Evolutionary conservation across 2,329 filamentous ascomycete species (phyloP).

Genomic region (Leptographium procerum): DNA sequence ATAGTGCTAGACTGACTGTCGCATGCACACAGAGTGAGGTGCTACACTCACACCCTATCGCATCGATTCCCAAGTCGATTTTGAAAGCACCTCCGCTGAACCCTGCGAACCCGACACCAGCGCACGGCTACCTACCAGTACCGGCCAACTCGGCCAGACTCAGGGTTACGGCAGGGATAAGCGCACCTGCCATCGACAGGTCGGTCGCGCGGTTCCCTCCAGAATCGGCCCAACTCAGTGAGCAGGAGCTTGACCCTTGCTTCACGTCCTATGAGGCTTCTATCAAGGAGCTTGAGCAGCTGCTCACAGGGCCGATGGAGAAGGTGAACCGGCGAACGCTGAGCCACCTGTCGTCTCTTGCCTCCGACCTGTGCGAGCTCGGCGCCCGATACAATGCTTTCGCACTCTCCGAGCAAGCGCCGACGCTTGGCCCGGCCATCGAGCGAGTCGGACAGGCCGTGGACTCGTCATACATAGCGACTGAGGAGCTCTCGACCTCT

Average conservation of each 20-base stretch:
- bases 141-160: slow-evolving; percentile 80
- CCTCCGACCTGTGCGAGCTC: slow-evolving; percentile 80
- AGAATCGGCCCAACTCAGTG: slow-evolving; percentile 61
- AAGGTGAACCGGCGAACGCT: slow-evolving; percentile 88
- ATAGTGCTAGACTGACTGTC: neutral
- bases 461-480: slow-evolving; percentile 91
- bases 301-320: slow-evolving; percentile 88
- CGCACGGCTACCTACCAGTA: slow-evolving; percentile 77
- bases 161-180: slow-evolving; percentile 39
- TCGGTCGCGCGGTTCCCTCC: slow-evolving; percentile 61
- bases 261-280: slow-evolving; percentile 89
- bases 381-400: slow-evolving; percentile 97
- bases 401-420: slow-evolving; percentile 83
- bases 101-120: slow-evolving; percentile 80
- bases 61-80: slow-evolving; percentile 86
- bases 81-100: slow-evolving; percentile 93
- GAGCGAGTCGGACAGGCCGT: slow-evolving; percentile 91
- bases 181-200: slow-evolving; percentile 1
- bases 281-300: slow-evolving; percentile 78
- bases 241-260: slow-evolving; percentile 89
- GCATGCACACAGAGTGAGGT: slow-evolving; percentile 67
- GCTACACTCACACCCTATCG: slow-evolving; percentile 79
- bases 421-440: slow-evolving; percentile 81
- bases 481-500: slow-evolving; percentile 76
- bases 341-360: slow-evolving; percentile 71